Base-by-base conservation (phyloP, 2,329 filamentous ascomycete species). In the Claviceps quebecensis region DNA sequence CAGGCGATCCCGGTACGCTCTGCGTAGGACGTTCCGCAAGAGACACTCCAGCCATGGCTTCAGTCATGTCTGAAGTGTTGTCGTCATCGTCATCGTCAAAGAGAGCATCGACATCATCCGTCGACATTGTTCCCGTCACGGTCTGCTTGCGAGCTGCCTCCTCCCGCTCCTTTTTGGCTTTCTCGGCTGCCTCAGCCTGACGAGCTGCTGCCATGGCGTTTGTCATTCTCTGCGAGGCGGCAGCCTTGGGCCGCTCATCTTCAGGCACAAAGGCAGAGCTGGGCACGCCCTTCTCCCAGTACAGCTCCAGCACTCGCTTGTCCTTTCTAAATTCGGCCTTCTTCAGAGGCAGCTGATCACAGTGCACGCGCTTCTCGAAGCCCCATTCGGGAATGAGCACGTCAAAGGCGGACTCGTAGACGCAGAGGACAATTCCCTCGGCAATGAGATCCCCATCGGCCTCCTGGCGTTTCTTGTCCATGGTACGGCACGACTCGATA, bases 261-360 rank as follows among this genome's bases (percentile, higher is more conserved):
- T 98, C 93, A 2, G 93, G 93, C 49, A 98, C 84, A 60, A 94
- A 98, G 2, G 90, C 87, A 44, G 91, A 96, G 56, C 90, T 97
- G 29, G 91, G 88, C 7, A 97, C 89, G 46, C 93, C 93, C 79
- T 97, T 98, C 81, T 98, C 93, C 93, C 93, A 98, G 76, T 96
- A 98, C 16, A 98, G 78, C 70, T 98, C 93, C 46, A 98, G 77
- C 34, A 97, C 81, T 52, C 93, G 83, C 72, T 90, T 87, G 65
- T 95, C 89, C 76, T 97, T 97, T 69, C 94, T 83, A 71, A 93
- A 98, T 66, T 98, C 93, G n/a, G 93, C 93, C 76, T 98, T 98
- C 79, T 97, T 91, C 59, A 98, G 74, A 34, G 93, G 93, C 65
- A 98, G 76, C 73, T 98, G 93, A 64, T 98, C 93, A 65, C 93